Evolutionary conservation across 495 filamentous ascomycete genomes (phyloP).

Genomic region (Physcia stellaris): DNA sequence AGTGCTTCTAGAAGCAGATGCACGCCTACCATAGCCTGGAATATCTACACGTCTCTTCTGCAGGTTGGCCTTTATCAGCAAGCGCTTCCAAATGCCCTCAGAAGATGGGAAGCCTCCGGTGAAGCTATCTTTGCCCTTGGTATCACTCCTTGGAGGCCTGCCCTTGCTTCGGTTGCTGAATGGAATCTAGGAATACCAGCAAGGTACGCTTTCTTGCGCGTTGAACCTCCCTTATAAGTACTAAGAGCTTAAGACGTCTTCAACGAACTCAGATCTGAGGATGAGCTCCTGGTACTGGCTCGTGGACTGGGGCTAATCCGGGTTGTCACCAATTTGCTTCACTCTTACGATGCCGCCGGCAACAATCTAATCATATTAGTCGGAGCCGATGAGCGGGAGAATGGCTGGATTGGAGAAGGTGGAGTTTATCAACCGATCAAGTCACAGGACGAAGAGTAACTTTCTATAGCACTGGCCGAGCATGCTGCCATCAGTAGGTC

Average conservation of each 20-base stretch:
- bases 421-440: too few species aligned
- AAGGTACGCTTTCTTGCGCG: too few species aligned
- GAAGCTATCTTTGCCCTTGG: constrained; percentile 85
- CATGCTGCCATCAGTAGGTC: constrained; percentile 75
- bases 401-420: constrained; percentile 83
- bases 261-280: constrained; percentile 60
- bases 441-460: constrained; percentile 1
- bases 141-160: too few species aligned
- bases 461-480: constrained; percentile 66
- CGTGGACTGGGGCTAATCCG: constrained; percentile 85
- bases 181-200: constrained; percentile 29
- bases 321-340: constrained; percentile 82
- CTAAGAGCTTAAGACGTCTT: background rate
- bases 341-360: constrained; percentile 91
- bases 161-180: constrained; percentile 14
- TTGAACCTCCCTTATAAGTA: background rate
- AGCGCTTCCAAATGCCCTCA: constrained; percentile 38
- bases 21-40: too few species aligned
- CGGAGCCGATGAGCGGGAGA: constrained; percentile 85
- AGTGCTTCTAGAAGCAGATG: too few species aligned
- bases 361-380: constrained; percentile 83
- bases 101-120: constrained; percentile 52
- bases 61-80: constrained; percentile 15
- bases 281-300: constrained; percentile 85
- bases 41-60: too few species aligned